Conservation (phyloP, 2,329 filamentous ascomycete genomes). For the Microdochium bolleyi region DNA sequence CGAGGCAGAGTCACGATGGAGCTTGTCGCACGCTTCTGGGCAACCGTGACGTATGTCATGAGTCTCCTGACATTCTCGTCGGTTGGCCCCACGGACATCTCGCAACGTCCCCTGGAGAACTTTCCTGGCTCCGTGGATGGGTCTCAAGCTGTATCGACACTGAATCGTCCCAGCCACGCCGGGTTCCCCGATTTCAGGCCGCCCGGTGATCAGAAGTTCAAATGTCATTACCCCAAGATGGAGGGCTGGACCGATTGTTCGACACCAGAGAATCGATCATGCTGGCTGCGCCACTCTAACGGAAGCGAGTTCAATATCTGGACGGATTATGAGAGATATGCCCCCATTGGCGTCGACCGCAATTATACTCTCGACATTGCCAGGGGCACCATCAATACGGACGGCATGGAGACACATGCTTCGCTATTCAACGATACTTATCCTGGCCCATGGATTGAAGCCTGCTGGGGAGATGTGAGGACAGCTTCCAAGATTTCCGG, state of each 20-base stretch:
- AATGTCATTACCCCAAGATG: constrained; percentile 16
- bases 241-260: constrained; percentile 14
- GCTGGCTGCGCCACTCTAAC: constrained; percentile 15
- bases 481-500: neutral
- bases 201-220: constrained; percentile 8
- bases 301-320: constrained; percentile 14
- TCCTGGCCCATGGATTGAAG: constrained; percentile 18
- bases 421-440: constrained; percentile 17
- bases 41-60: neutral
- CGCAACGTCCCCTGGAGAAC: neutral
- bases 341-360: constrained; percentile 10
- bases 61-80: neutral
- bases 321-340: constrained; percentile 16
- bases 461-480: constrained; percentile 17
- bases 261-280: constrained; percentile 12
- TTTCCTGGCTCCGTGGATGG: neutral
- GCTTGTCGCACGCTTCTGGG: neutral
- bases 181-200: neutral
- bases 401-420: constrained; percentile 9
- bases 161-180: too few species aligned
- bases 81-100: neutral
- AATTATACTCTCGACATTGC: constrained; percentile 12
- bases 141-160: neutral
- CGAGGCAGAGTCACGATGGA: neutral
- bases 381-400: neutral